Percentiles rank a stretch among this genome's conserved stretches.
These are phyloP conservation scores for Harringtonia aguacate DNA, from an alignment of 2,329 filamentous ascomycete genomes.

Conservation along the genomic window DNA sequence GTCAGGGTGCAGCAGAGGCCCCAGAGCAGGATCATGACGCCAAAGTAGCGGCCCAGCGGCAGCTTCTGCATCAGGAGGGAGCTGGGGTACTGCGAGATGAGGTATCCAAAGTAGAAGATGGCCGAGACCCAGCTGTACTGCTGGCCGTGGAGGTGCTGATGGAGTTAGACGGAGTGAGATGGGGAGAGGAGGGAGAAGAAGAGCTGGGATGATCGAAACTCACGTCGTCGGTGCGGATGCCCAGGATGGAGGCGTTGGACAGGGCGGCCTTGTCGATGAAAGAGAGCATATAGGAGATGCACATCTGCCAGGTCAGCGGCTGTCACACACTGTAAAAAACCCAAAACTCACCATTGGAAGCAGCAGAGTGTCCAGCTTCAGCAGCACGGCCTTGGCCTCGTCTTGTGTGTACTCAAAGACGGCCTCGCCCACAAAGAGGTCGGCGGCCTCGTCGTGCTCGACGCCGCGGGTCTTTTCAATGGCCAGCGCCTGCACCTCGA, in stretches of 20 bases:
- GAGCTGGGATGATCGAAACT: background rate
- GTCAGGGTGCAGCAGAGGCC: too few species aligned
- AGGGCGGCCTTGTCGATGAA: conserved; percentile 8
- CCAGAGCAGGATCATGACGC: too few species aligned
- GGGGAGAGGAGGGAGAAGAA: background rate
- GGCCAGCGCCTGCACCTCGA: too few species aligned
- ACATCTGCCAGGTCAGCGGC: conserved; percentile 1
- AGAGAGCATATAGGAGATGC: conserved; percentile 3
- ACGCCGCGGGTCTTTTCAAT: conserved; percentile 4
- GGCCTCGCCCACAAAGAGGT: conserved; percentile 4
- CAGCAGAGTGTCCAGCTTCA: conserved; percentile 4
- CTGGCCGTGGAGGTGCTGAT: too few species aligned
- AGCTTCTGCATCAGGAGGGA: too few species aligned
- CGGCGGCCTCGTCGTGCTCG: conserved; percentile 6
- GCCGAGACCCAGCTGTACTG: too few species aligned
- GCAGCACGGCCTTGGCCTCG: conserved; percentile 1
- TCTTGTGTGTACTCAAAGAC: conserved; percentile 5
- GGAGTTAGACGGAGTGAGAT: too few species aligned
- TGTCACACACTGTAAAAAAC: background rate
- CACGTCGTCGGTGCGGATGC: conserved; percentile 6
- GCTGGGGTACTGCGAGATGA: too few species aligned
- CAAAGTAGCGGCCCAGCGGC: too few species aligned
- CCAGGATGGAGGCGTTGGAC: conserved; percentile 7
- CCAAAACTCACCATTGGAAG: conserved; percentile 2
- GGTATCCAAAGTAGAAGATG: too few species aligned